Conservation (phyloP, 2,329 filamentous ascomycete genomes). For the Xylariaceae sp. region DNA sequence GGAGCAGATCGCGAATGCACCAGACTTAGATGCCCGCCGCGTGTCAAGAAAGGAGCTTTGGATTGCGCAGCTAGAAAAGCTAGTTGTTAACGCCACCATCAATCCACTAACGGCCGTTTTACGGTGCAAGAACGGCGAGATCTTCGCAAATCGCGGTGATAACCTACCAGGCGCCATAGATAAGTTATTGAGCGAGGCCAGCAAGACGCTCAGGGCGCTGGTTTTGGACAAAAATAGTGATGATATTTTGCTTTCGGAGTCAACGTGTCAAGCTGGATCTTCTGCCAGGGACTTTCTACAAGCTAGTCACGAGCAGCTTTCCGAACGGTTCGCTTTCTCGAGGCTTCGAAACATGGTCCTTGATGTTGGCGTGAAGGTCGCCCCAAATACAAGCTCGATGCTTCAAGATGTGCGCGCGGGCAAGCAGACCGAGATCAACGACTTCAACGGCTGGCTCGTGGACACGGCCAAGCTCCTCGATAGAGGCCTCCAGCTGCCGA, state of each 20-base stretch:
- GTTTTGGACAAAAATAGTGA: constrained; percentile 62
- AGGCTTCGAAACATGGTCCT: constrained; percentile 54
- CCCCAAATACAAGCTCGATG: constrained; percentile 66
- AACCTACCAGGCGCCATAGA: constrained; percentile 67
- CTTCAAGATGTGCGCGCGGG: constrained; percentile 62
- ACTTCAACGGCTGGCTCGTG: constrained; percentile 64
- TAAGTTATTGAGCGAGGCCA: constrained; percentile 75
- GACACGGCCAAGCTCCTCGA: constrained; percentile 51
- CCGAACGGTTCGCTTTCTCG: constrained; percentile 51
- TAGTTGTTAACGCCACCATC: constrained; percentile 79
- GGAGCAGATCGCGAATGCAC: constrained; percentile 49
- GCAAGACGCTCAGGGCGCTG: constrained; percentile 71
- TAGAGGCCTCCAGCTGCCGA: constrained; percentile 42
- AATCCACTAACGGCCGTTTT: constrained; percentile 86
- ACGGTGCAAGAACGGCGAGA: constrained; percentile 76
- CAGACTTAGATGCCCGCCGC: constrained; percentile 49
- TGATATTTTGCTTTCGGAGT: constrained; percentile 43
- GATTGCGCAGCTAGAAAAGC: constrained; percentile 80
- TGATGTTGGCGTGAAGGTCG: constrained; percentile 54
- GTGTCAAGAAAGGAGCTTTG: constrained; percentile 54
- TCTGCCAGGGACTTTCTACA: constrained; percentile 34
- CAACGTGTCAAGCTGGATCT: neutral
- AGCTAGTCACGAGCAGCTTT: constrained; percentile 47
- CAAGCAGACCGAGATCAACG: constrained; percentile 40
- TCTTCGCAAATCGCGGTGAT: constrained; percentile 64